A percentile compares a stretch with the other conserved stretches of the same genome.
These are phyloP conservation scores for Jacaranda copaia DNA, from an alignment of 257 asterid genomes.

Conservation along the genomic window DNA sequence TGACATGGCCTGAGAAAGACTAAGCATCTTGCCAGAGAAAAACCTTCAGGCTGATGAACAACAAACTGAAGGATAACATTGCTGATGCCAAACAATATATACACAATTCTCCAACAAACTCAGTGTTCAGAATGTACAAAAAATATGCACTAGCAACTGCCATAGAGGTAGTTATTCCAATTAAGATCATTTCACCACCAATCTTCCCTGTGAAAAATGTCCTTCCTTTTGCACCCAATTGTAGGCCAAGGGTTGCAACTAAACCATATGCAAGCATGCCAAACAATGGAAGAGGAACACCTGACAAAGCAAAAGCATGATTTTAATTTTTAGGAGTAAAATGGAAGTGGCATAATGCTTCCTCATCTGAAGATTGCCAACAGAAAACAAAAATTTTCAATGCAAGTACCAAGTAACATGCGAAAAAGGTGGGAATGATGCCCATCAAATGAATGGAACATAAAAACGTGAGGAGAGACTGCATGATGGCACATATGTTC, in stretches of 20 bases:
- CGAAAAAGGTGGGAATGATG: slow-evolving; percentile 17
- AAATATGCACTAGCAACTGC: slow-evolving; percentile 93
- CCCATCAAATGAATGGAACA: slow-evolving; percentile 25
- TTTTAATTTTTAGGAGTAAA: slow-evolving; percentile 28
- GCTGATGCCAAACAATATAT: slow-evolving; percentile 84
- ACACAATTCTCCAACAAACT: slow-evolving; percentile 81
- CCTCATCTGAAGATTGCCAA: slow-evolving; percentile 29
- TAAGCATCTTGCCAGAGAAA: slow-evolving; percentile 30
- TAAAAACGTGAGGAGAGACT: slow-evolving; percentile 12
- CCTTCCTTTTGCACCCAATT: slow-evolving; percentile 54
- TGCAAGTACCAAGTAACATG: slow-evolving; percentile 4
- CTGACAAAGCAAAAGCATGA: slow-evolving; percentile 55
- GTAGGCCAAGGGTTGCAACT: slow-evolving; percentile 70
- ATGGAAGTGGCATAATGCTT: slow-evolving; percentile 12
- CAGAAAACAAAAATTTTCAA: slow-evolving; percentile 5
- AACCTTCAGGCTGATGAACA: slow-evolving; percentile 78
- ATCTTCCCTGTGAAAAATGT: slow-evolving; percentile 55
- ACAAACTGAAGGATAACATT: slow-evolving; percentile 75
- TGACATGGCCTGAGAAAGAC: slow-evolving; percentile 17
- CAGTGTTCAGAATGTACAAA: slow-evolving; percentile 78
- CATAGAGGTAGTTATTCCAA: slow-evolving; percentile 84
- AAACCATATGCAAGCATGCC: slow-evolving; percentile 94
- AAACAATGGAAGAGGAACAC: slow-evolving; percentile 87
- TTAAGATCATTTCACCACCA: slow-evolving; percentile 60
- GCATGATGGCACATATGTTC: background rate